Base-by-base conservation (phyloP, 129 eudicot species). In the Artemisia annua region DNA sequence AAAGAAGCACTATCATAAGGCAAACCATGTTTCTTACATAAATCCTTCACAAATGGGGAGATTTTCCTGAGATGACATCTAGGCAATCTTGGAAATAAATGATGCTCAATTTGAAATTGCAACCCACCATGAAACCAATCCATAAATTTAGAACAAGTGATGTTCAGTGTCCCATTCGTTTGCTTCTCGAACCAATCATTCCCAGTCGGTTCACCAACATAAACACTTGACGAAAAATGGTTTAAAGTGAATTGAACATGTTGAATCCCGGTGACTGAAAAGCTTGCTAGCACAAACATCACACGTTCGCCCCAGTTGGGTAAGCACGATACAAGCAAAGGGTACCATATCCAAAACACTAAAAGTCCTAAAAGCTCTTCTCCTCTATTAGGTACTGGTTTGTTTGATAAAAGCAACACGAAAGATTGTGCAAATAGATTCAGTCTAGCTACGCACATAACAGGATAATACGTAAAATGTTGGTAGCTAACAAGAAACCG, bases 401-500 rank as follows among this genome's bases (percentile, higher is more conserved):
- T 63, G 43, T 63, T 63, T 24, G 69, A 63, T 63, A 63, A 63
- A 63, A 63, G 51, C 50, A 63, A 63, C 14, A 49, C 69, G 15
- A 63, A 63, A 35, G 69, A 63, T 8, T 63, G 69, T 14, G 50
- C 69, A 19, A 63, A 63, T 39, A 63, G 16, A 63, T 63, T 63
- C 9, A 63, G 69, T 39, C 69, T 63, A 16, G 69, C 69, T 32
- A 63, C 16, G 43, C 87, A 81, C 89, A 87, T 84, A 5, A 87
- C 85, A 19, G 89, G 89, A 43, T 87, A 84, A 66, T 82, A 87
- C 3, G 85, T 84, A 75, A 61, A 76, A 70, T 84, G 93, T 77
- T 87, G 93, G 19, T 84, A 70, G 53, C 87, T 82, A 5, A 87
- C 85, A n/a, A 87, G 74, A 78, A 87, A 84, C 67, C 87, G 70